Base-by-base conservation (phyloP, 2,329 filamentous ascomycete species). In the Xylaria sp. region DNA sequence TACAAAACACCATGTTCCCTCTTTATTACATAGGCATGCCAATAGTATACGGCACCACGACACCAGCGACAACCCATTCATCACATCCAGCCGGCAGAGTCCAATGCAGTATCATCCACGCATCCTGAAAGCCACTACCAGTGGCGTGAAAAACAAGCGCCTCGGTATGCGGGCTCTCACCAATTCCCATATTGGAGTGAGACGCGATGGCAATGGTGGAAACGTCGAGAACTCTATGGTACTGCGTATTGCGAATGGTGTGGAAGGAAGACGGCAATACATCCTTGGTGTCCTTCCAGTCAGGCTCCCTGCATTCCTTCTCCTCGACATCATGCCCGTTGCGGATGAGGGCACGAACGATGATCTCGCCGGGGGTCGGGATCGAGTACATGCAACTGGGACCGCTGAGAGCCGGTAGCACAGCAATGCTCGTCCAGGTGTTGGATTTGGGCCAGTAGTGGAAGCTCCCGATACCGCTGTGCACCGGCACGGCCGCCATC, bases 81-180 rank as follows among this genome's bases (percentile, higher is more conserved):
- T 59, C 55, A 30, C 35, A 35, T 13, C 11, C n/a, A 3, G 35
- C 54, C 5, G 51, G 10, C 11, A 39, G 48, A 49, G 30, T 62
- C 62, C 58, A 65, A 23, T 62, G 61, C 16, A 64, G 42, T 5
- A 64, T 23, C 62, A 62, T 65, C 63, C 62, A 65, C 34, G 44
- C 53, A 16, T 62, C 59, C 34, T 60, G 53, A 55, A 44, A 55
- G 42, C 56, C 56, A 7, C 54, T 55, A 18, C 54, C 58, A 19
- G 54, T 60, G 13, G 57, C 50, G n/a, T 60, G 58, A 37, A 65
- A 61, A 9, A 55, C 55, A n/a, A 65, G 57, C 9, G 57, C 58
- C n/a, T 64, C 64, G 7, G 37, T 34, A 23, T 59, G 54, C 9
- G 50, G 30, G 10, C 48, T 59, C 39, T 60, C 42, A 2, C 57